phyloP scores from a whole-genome alignment of 2,329 filamentous ascomycete genomes.

The Pestalotiopsis sp. region DNA sequence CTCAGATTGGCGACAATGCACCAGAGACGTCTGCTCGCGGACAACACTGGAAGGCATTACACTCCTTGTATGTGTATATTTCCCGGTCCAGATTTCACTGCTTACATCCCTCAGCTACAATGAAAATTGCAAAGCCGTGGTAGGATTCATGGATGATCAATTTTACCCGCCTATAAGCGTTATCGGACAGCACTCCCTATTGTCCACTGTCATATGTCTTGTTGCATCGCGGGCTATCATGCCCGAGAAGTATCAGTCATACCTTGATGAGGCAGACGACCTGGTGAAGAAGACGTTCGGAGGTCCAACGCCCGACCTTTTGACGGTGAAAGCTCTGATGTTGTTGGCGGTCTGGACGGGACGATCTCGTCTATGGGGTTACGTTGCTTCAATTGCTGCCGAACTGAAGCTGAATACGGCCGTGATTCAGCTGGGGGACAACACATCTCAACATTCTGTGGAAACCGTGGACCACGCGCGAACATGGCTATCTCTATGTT shows the following conservation, averaged over 20 bases:
- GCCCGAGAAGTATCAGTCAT: not conserved
- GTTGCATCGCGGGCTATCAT: slow-evolving; percentile 5
- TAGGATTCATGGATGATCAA: slow-evolving; percentile 6
- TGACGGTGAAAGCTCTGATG: not conserved
- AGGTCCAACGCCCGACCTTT: slow-evolving; percentile 2
- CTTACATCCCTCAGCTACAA: not conserved
- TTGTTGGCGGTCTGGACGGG: slow-evolving; percentile 4
- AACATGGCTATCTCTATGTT: slow-evolving; percentile 1
- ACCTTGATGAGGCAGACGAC: slow-evolving; percentile 2
- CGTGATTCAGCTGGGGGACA: slow-evolving; percentile 1
- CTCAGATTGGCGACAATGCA: not conserved
- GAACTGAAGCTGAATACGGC: slow-evolving; percentile 5
- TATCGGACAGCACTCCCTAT: not conserved
- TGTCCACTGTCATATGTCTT: slow-evolving; percentile 3
- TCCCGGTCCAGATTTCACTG: not conserved
- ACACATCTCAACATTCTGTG: not conserved
- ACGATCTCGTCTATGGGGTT: slow-evolving; percentile 3
- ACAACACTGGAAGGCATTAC: not conserved
- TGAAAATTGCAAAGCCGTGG: slow-evolving; percentile 5
- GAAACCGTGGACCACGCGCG: slow-evolving; percentile 1
- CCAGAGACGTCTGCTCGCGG: not conserved
- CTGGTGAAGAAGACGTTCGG: not conserved
- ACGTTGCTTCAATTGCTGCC: slow-evolving; percentile 2
- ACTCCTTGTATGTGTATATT: not conserved
- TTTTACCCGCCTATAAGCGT: not conserved